These are phyloP conservation scores for Euphorbia lathyris DNA, from an alignment of 345 rosid genomes.

Conservation along the genomic window DNA sequence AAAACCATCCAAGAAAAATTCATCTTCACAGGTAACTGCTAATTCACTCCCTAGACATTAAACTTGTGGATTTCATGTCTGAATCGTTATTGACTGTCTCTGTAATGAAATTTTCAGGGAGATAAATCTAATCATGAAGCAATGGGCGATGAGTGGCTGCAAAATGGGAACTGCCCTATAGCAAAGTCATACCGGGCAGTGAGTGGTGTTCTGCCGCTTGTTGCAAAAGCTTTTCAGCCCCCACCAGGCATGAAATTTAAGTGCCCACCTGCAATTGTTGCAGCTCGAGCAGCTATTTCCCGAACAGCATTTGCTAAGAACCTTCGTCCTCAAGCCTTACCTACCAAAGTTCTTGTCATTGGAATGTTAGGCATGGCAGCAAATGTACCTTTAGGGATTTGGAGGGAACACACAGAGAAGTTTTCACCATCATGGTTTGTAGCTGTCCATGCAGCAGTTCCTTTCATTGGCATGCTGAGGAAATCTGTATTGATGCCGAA, in stretches of 20 bases:
- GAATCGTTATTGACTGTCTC: background rate
- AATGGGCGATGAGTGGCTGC: constrained; percentile 78
- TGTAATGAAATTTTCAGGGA: constrained; percentile 43
- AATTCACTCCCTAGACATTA: background rate
- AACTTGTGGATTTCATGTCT: background rate
- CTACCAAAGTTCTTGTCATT: constrained; percentile 71
- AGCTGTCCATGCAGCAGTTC: constrained; percentile 95
- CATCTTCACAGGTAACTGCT: constrained; percentile 64
- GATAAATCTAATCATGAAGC: constrained; percentile 64
- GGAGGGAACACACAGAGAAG: constrained; percentile 93
- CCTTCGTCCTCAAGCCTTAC: constrained; percentile 90
- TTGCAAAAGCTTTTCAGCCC: constrained; percentile 73
- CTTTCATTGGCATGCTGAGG: constrained; percentile 87
- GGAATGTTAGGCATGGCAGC: constrained; percentile 96
- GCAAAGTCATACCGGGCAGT: constrained; percentile 91
- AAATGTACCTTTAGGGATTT: constrained; percentile 83
- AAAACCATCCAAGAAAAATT: constrained; percentile 56
- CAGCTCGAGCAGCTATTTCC: constrained; percentile 89
- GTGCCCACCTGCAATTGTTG: constrained; percentile 81
- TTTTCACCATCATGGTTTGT: constrained; percentile 83
- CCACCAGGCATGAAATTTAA: constrained; percentile 65
- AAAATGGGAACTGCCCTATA: constrained; percentile 85
- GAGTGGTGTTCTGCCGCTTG: constrained; percentile 69
- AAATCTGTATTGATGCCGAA: constrained; percentile 92
- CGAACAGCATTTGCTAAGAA: constrained; percentile 84